Base-by-base conservation (phyloP, 768 basidiomycete species). In the Naematelia aurantialba region DNA sequence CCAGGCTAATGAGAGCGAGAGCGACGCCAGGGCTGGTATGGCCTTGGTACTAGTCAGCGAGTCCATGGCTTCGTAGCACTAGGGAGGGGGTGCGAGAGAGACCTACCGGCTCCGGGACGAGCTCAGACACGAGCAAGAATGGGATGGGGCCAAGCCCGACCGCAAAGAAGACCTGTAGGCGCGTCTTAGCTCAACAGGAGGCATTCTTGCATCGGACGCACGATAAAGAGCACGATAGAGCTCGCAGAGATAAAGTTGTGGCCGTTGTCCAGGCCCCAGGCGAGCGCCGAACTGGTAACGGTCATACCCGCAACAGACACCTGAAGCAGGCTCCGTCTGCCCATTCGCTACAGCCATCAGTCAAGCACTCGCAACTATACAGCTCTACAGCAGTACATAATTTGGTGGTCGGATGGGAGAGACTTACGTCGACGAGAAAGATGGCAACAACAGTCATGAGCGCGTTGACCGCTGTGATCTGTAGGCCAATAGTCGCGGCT, bases 91-190 rank as follows among this genome's bases (percentile, higher is more conserved):
- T 3, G 68, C 63, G 14, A 77, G 69, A 0, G 74, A 77, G 42
- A 80, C 88, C 61, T 74, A 87, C 90, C 67, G 87, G 82, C 51
- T 82, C 76, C 1, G 91, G 91, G 1, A 91, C 87, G 21, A 96
- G 85, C 71, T 97, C 92, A 14, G 91, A 85, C 29, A 94, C 85
- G 76, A 97, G 86, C 39, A 98, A 85, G 71, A 92, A 98, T 0
- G 94, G 93, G 30, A 97, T 79, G 1, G 94, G 92, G 0, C 94
- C 94, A 17, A 97, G 81, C 1, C 93, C 94, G 30, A 88, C 78
- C 1, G 92, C 89, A 76, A 93, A 97, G 0, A 89, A 88, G 77
- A 89, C 91, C 57, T 67, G 52, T 39, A 63, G 34, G 54, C 47
- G 13, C 46, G 17, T 12, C 45, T 2, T 11, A 27, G 24, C n/a